phyloP scores from a whole-genome alignment of 2,329 filamentous ascomycete genomes.

The Penicillium verrucosum region DNA sequence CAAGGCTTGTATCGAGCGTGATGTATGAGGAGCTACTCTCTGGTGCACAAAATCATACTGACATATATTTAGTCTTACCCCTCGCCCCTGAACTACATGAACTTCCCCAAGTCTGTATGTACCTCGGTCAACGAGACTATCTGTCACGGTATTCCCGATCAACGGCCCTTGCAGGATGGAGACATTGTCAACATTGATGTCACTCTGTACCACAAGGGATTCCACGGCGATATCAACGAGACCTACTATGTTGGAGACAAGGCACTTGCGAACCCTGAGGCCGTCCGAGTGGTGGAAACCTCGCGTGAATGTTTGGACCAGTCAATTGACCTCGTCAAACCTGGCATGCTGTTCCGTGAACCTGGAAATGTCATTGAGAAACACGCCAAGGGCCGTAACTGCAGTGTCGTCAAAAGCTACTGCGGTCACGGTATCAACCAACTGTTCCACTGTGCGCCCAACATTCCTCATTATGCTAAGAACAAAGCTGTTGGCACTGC shows the following conservation, averaged over 20 bases:
- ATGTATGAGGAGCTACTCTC: conserved; percentile 58
- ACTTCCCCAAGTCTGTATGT: conserved; percentile 97
- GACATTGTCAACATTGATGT: conserved; percentile 98
- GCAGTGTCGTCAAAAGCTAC: conserved; percentile 92
- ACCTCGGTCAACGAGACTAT: conserved; percentile 97
- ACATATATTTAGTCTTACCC: conserved; percentile 72
- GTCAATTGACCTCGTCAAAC: conserved; percentile 88
- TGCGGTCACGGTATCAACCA: conserved; percentile 94
- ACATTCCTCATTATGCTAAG: conserved; percentile 95
- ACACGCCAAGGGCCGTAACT: conserved; percentile 78
- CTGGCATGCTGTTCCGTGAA: conserved; percentile 86
- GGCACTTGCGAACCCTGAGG: conserved; percentile 76
- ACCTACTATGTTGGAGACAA: conserved; percentile 97
- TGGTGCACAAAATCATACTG: conserved; percentile 4
- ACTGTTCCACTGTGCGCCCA: conserved; percentile 89
- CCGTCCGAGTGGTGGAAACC: conserved; percentile 85
- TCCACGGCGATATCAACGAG: conserved; percentile 95
- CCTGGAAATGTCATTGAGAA: conserved; percentile 96
- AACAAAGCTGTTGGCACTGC: conserved; percentile 95
- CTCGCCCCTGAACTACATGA: conserved; percentile 89
- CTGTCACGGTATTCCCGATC: conserved; percentile 96
- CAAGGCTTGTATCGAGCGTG: conserved; percentile 86
- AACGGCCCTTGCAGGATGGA: conserved; percentile 80
- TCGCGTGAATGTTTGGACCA: conserved; percentile 86
- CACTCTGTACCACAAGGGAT: conserved; percentile 88